phyloP scores from a whole-genome alignment of 345 rosid species.

The Arabis alpina region DNA sequence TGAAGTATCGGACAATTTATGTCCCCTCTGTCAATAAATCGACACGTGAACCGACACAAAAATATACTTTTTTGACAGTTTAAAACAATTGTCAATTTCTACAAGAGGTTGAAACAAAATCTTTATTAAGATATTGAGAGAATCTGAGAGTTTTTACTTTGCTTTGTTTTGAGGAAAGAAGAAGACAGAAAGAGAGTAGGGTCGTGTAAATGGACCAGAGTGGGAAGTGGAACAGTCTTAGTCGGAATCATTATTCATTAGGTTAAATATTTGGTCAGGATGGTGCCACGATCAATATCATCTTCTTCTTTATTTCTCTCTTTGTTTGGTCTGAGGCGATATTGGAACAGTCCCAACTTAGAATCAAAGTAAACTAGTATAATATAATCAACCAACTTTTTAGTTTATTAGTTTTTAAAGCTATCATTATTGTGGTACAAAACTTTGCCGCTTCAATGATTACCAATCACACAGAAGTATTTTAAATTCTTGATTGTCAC shows the following conservation, averaged over 20 bases:
- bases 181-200: constrained; percentile 16
- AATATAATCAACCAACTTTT: not conserved
- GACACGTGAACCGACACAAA: constrained; percentile 43
- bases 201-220: constrained; percentile 32
- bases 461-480: constrained; percentile 11
- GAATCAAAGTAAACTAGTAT: constrained; percentile 33
- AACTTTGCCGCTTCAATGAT: constrained; percentile 19
- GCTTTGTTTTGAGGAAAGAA: constrained; percentile 23
- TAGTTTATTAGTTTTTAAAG: not conserved
- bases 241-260: constrained; percentile 33
- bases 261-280: constrained; percentile 32
- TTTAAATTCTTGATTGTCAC: not conserved
- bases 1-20: constrained; percentile 41
- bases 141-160: constrained; percentile 30
- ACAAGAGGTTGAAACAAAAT: constrained; percentile 10
- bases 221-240: constrained; percentile 38
- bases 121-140: constrained; percentile 19
- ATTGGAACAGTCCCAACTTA: constrained; percentile 26
- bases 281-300: constrained; percentile 36
- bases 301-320: not conserved
- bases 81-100: constrained; percentile 34
- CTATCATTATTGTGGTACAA: not conserved
- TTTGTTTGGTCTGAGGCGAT: constrained; percentile 1
- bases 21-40: constrained; percentile 33
- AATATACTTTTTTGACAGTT: constrained; percentile 10